Evolutionary conservation across 1,284 basidiomycete species (phyloP), one percentile per base, ranked within the genome.

Genomic region (Leccinum griseonigrum): DNA sequence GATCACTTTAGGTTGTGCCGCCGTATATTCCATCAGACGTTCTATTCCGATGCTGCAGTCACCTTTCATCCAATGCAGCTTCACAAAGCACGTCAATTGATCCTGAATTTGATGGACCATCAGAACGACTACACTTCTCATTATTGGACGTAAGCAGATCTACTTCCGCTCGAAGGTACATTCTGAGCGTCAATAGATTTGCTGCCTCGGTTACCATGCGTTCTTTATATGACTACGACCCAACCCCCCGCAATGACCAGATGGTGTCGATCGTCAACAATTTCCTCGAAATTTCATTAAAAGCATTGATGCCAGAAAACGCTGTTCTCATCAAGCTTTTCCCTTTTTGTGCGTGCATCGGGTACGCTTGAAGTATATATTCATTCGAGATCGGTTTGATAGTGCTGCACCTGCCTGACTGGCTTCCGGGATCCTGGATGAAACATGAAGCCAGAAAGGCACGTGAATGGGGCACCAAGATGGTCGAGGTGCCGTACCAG

Each of bases 381-480:
- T 51, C 1, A 13, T 40, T 32, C 56, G 16, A 57, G 7, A 32
- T 26, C 0, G 0, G 18, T 48, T n/a, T 9, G 29, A 28, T 55
- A 68, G 71, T 73, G 50, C 11, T 70, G 3, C 52, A 58, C 29
- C 13, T 70, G 0, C 69, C 69, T 3, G 67, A 68, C 31, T 69
- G 70, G 64, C 40, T 72, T 9, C 69, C 71, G 7, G 68, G 70
- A 1, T 64, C 71, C 22, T 57, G 32, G 22, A 54, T 69, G 10
- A 67, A 65, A 57, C 60, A 46, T 11, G 59, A 56, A 38, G 68
- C 70, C 5, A 61, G 55, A 31, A 43, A 52, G 10, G 56, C 70
- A 2, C 61, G 61, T 11, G 61, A 67, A n/a, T 63, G 22, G 50
- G 34, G 61, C n/a, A 6, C 1, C 11, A 67, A 60, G 31, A 60